Evolutionary conservation across 2,329 filamentous ascomycete species (phyloP), one percentile per base, ranked within the genome.

Genomic region (Colletotrichum filicis): DNA sequence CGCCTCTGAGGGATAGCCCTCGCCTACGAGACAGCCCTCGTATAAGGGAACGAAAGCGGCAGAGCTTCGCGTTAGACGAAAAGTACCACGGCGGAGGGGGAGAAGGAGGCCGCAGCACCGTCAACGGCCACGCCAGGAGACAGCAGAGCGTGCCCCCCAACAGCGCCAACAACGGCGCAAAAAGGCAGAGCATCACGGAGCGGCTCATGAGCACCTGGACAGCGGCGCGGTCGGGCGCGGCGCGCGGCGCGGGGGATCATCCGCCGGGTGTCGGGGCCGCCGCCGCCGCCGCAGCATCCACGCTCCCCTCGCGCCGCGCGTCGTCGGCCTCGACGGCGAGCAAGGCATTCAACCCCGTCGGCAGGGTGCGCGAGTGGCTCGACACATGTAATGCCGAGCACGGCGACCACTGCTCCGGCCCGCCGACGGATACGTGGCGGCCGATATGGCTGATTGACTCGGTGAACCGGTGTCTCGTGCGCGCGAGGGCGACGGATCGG

Each of bases 351-450:
- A 83, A 80, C 11, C 84, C 84, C 22, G 76, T 85, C 46, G 78
- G 78, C 59, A 82, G 82, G 60, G 80, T 86, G 62, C 81, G 81
- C 59, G 81, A 84, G 56, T 86, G 85, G 85, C 80, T 86, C 42
- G 83, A 86, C 68, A 79, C 79, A 14, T 86, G 85, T 76, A 84
- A 83, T 68, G 77, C 78, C n/a, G 80, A 84, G 62, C 85, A 86
- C 66, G 79, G 81, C 16, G 77, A 80, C 30, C 85, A 86, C 76
- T 86, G 84, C 75, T 80, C 77, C 63, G 77, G 79, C 12, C 66
- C 66, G 5, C 68, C 74, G 1, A 57, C 46, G 35, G 66, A 77
- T 24, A 84, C 82, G 35, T 86, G 83, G 79, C 80, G 81, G 30
- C 85, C 85, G 5, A 74, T 79, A 30, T 85, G 82, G 78, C 82